These are phyloP conservation scores for Lophiotrema nucula DNA, from an alignment of 495 filamentous ascomycete species.

Conservation along the genomic window DNA sequence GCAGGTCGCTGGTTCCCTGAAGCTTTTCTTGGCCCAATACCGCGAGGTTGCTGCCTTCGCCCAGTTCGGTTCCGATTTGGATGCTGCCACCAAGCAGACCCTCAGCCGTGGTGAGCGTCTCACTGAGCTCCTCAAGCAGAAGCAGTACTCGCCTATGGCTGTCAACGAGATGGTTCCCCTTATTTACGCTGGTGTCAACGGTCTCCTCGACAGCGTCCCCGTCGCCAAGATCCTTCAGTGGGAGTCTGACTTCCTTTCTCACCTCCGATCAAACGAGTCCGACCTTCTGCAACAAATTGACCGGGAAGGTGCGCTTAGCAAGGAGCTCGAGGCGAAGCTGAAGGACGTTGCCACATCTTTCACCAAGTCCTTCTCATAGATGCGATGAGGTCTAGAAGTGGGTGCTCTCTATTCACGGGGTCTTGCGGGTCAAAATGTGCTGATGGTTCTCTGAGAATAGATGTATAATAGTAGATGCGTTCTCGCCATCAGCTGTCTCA, in stretches of 20 bases:
- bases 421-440: slow-evolving; percentile 31
- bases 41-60: slow-evolving; percentile 99
- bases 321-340: slow-evolving; percentile 86
- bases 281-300: slow-evolving; percentile 85
- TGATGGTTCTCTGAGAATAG: slow-evolving; percentile 33
- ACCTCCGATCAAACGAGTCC: slow-evolving; percentile 84
- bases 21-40: slow-evolving; percentile 99
- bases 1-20: slow-evolving; percentile 98
- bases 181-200: slow-evolving; percentile 99
- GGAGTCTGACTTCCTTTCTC: slow-evolving; percentile 89
- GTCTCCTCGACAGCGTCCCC: slow-evolving; percentile 81
- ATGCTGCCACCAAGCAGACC: slow-evolving; percentile 98
- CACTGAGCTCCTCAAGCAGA: slow-evolving; percentile 99
- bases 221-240: slow-evolving; percentile 83
- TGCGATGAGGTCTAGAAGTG: slow-evolving; percentile 20
- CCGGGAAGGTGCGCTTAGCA: slow-evolving; percentile 93
- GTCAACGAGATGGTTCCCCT: slow-evolving; percentile 99
- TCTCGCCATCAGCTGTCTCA: slow-evolving; percentile 37
- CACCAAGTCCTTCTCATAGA: slow-evolving; percentile 81
- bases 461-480: slow-evolving; percentile 39
- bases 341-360: slow-evolving; percentile 76
- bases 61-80: slow-evolving; percentile 99
- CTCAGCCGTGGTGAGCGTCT: slow-evolving; percentile 98
- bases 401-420: slow-evolving; percentile 31
- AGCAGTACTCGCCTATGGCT: slow-evolving; percentile 98